Evolutionary conservation across 2,329 filamentous ascomycete species (phyloP).

Genomic region (Colletotrichum sp.): DNA sequence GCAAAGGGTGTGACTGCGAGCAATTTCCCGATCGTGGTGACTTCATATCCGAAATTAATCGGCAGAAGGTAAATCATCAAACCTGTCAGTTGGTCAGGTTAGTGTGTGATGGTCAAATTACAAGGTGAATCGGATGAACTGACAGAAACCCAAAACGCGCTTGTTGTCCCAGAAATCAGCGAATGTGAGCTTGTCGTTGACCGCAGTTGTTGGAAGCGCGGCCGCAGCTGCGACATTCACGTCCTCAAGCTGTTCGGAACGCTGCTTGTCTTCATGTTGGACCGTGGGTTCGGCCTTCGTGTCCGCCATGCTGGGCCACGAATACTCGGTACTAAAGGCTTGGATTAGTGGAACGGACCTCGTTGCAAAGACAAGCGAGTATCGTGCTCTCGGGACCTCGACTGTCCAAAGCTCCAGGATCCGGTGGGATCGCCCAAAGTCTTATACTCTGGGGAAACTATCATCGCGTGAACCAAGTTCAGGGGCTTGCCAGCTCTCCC

Average conservation of each 20-base stretch:
- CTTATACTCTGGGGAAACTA: neutral
- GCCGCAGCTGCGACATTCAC: neutral
- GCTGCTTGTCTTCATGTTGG: neutral
- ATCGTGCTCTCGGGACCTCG: neutral
- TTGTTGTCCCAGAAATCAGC: slow-evolving; percentile 2
- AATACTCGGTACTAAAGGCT: neutral
- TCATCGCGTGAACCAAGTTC: neutral
- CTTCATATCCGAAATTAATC: slow-evolving; percentile 30
- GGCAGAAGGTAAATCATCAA: slow-evolving; percentile 15
- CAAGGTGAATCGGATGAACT: neutral
- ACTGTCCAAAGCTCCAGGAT: no score
- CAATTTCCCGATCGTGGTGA: slow-evolving; percentile 32
- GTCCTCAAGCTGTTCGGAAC: neutral
- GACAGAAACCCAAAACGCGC: slow-evolving; percentile 14
- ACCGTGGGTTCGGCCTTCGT: neutral
- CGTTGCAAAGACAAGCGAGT: neutral
- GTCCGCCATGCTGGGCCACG: neutral
- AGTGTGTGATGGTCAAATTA: neutral
- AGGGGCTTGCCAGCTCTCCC: neutral
- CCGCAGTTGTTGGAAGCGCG: neutral
- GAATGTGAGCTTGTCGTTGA: slow-evolving; percentile 3
- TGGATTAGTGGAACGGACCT: neutral
- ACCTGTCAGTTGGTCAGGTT: neutral
- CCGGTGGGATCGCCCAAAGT: neutral
- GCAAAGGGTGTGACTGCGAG: slow-evolving; percentile 32